These are phyloP conservation scores for Asterophora parasitica DNA, from an alignment of 768 basidiomycete species.

Conservation along the genomic window DNA sequence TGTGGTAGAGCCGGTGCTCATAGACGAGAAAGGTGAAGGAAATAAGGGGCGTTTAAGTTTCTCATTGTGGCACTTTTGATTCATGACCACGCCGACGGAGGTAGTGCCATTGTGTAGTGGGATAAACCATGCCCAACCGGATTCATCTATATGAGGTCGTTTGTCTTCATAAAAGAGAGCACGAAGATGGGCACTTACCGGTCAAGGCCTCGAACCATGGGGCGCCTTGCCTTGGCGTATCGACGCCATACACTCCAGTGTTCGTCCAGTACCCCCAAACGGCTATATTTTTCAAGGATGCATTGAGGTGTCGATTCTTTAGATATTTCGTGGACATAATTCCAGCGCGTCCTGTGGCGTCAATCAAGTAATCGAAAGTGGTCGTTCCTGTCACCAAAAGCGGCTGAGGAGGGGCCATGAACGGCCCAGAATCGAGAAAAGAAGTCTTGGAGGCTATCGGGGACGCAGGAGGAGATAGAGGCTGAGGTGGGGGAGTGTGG, in stretches of 20 bases:
- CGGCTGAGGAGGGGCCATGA: conserved; percentile 10
- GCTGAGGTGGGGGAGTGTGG: conserved; percentile 37
- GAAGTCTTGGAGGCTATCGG: conserved; percentile 28
- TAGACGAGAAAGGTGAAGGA: conserved; percentile 26
- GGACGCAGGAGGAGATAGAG: conserved; percentile 37
- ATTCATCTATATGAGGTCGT: conserved; percentile 42
- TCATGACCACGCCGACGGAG: conserved; percentile 60
- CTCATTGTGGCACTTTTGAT: conserved; percentile 44
- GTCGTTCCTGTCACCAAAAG: conserved; percentile 41
- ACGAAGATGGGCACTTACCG: conserved; percentile 34
- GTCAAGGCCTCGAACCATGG: conserved; percentile 72
- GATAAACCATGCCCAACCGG: conserved; percentile 72
- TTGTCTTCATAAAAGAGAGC: background rate
- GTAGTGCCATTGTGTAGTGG: conserved; percentile 62
- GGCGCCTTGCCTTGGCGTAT: conserved; percentile 47
- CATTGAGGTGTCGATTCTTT: conserved; percentile 65
- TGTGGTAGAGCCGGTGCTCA: conserved; percentile 18
- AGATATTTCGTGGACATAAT: conserved; percentile 66
- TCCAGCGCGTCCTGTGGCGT: conserved; percentile 72
- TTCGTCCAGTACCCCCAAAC: conserved; percentile 75
- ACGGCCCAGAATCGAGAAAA: conserved; percentile 15
- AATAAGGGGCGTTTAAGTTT: conserved; percentile 26
- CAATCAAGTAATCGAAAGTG: conserved; percentile 62
- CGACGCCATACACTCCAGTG: conserved; percentile 45
- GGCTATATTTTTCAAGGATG: conserved; percentile 67